Evolutionary conservation across 208 protist species (phyloP).

Genomic region (Trichomonas vaginalis): DNA sequence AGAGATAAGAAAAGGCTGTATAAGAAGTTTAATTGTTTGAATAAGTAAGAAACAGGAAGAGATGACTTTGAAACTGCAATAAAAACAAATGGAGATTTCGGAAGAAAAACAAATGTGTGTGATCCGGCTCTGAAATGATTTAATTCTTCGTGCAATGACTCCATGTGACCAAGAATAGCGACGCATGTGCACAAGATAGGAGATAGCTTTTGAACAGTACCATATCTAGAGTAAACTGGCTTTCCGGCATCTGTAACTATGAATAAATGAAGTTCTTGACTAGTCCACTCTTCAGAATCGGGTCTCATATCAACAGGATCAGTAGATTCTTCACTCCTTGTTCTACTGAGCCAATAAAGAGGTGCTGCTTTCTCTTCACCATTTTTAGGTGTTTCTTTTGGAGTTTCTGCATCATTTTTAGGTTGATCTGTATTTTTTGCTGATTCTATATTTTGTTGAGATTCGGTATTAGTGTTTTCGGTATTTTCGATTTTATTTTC

Average conservation of each 20-base stretch:
- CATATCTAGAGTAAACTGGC: not conserved
- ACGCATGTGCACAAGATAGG: constrained; percentile 1
- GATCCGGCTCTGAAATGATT: not conserved
- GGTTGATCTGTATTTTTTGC: no score
- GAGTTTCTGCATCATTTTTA: no score
- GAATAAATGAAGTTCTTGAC: constrained; percentile 15
- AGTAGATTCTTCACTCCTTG: not conserved
- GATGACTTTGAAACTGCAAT: not conserved
- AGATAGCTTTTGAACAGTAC: not conserved
- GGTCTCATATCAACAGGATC: not conserved
- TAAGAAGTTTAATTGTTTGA: constrained; percentile 5
- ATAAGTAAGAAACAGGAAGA: not conserved
- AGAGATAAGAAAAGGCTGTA: not conserved
- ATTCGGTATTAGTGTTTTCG: no score
- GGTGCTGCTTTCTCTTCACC: no score
- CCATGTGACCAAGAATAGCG: not conserved
- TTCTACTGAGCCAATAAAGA: not conserved
- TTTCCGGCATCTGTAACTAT: constrained; percentile 9
- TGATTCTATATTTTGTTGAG: no score
- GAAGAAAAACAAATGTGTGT: constrained; percentile 6
- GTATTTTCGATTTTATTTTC: no score
- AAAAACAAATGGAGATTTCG: not conserved
- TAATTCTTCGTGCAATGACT: not conserved
- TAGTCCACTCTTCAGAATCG: not conserved
- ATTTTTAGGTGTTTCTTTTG: no score